phyloP scores from a whole-genome alignment of 306 rosid species.

The Ziziphus jujuba region DNA sequence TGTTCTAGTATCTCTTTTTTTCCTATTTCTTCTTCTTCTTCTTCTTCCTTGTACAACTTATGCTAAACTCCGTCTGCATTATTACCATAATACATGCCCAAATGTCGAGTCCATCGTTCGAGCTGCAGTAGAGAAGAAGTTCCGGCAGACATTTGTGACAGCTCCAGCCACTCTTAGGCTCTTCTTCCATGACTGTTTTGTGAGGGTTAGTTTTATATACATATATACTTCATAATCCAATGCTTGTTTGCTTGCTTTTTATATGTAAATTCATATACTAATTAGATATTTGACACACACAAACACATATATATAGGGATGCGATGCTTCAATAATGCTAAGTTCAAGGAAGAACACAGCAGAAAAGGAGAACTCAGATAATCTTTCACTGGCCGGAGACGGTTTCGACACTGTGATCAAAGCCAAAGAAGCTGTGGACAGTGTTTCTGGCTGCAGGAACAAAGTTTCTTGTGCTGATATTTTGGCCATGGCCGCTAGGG shows the following conservation, averaged over 20 bases:
- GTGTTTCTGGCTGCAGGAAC: slow-evolving; percentile 55
- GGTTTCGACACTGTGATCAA: slow-evolving; percentile 89
- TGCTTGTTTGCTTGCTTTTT: background rate
- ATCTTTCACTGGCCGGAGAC: slow-evolving; percentile 82
- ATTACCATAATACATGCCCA: slow-evolving; percentile 67
- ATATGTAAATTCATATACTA: background rate
- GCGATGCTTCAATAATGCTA: slow-evolving; percentile 88
- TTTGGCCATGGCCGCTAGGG: slow-evolving; percentile 88
- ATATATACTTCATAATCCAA: background rate
- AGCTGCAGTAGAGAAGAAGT: slow-evolving; percentile 54
- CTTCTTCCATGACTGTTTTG: slow-evolving; percentile 88
- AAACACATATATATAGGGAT: slow-evolving; percentile 50
- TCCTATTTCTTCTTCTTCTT: slow-evolving; percentile 32
- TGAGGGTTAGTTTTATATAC: slow-evolving; percentile 40
- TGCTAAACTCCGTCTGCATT: slow-evolving; percentile 46
- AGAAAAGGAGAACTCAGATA: slow-evolving; percentile 63
- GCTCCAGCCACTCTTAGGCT: slow-evolving; percentile 89
- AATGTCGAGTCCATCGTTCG: slow-evolving; percentile 68
- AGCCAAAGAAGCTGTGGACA: slow-evolving; percentile 85
- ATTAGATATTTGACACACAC: too few relatives aligned
- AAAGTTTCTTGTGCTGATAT: slow-evolving; percentile 95
- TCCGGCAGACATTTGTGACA: slow-evolving; percentile 61
- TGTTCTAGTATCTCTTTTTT: slow-evolving; percentile 13
- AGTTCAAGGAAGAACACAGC: slow-evolving; percentile 46
- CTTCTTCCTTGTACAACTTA: slow-evolving; percentile 24